Percentiles rank a stretch among this genome's conserved stretches.
These are phyloP conservation scores for Fusarium phyllophilum DNA, from an alignment of 2,329 filamentous ascomycete genomes.

Conservation along the genomic window DNA sequence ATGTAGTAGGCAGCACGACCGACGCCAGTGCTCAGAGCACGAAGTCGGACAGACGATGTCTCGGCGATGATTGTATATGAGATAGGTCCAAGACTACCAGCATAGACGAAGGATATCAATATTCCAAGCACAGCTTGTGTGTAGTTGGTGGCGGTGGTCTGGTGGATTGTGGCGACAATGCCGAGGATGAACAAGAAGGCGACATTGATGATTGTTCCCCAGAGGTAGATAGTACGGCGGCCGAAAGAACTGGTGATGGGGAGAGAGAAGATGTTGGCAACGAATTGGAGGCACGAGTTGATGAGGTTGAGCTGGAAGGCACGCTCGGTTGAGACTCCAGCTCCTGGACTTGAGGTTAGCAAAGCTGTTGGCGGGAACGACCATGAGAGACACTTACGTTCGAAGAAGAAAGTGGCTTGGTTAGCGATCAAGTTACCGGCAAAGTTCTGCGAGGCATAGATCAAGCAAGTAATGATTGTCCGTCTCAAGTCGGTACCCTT, in stretches of 20 bases:
- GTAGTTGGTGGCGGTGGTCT: slow-evolving; percentile 53
- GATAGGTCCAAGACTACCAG: slow-evolving; percentile 68
- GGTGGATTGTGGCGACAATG: slow-evolving; percentile 63
- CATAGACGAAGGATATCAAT: slow-evolving; percentile 73
- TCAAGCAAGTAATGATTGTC: slow-evolving; percentile 65
- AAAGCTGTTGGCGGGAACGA: accelerated
- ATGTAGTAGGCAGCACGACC: slow-evolving; percentile 73
- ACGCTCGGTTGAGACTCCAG: slow-evolving; percentile 63
- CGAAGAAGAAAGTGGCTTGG: slow-evolving; percentile 69
- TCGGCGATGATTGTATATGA: slow-evolving; percentile 76
- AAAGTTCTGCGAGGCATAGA: slow-evolving; percentile 68
- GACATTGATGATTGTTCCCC: slow-evolving; percentile 64
- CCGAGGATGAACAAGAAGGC: slow-evolving; percentile 67
- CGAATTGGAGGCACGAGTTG: slow-evolving; percentile 68
- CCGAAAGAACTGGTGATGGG: slow-evolving; percentile 71
- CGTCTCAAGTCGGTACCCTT: slow-evolving; percentile 64
- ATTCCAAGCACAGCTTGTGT: slow-evolving; percentile 71
- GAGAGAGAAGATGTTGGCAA: slow-evolving; percentile 74
- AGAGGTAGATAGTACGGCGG: slow-evolving; percentile 72
- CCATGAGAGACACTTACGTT: slow-evolving; percentile 42
- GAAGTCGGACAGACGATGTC: slow-evolving; percentile 71
- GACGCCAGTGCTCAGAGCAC: slow-evolving; percentile 71
- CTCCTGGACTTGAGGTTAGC: slow-evolving; percentile 57
- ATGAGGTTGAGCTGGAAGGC: slow-evolving; percentile 72
- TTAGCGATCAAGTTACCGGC: slow-evolving; percentile 71